Conservation (phyloP, 139 green algal genomes). For the Micractinium conductrix region DNA sequence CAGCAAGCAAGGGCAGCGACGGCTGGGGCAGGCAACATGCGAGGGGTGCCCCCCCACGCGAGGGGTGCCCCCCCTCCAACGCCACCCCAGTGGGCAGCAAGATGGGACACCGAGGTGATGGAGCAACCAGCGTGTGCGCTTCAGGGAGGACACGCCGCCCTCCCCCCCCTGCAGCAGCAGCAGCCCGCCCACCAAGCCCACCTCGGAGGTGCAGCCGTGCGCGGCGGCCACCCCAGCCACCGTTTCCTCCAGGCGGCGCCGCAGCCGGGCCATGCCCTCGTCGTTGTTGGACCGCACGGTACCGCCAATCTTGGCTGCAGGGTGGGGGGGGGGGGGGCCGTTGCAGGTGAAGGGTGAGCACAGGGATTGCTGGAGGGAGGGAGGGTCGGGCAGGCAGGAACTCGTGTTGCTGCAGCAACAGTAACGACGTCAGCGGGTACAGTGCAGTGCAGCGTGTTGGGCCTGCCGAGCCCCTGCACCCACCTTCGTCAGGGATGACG, state of each 20-base stretch:
- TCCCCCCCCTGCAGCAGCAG: no score
- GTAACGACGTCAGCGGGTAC: no score
- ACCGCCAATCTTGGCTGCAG: constrained; percentile 65
- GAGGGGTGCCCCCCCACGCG: no score
- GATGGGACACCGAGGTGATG: no score
- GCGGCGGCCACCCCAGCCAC: constrained; percentile 51
- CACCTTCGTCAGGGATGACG: constrained; percentile 79
- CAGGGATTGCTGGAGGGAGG: background rate
- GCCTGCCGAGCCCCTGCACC: background rate
- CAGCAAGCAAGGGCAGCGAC: background rate
- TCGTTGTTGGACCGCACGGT: constrained; percentile 71
- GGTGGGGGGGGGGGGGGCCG: background rate
- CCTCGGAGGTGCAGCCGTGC: constrained; percentile 68
- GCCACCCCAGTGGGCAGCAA: no score
- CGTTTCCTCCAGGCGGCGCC: constrained; percentile 58
- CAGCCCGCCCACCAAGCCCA: background rate
- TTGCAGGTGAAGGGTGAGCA: background rate
- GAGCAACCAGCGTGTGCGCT: no score
- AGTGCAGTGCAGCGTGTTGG: no score
- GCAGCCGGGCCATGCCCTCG: constrained; percentile 44
- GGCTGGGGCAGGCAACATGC: background rate
- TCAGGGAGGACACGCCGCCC: no score
- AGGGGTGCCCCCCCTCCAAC: no score
- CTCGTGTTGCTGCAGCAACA: no score
- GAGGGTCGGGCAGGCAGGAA: background rate